phyloP scores from a whole-genome alignment of 805 yeast genomes.

The Lipomyces chichibuensis region DNA sequence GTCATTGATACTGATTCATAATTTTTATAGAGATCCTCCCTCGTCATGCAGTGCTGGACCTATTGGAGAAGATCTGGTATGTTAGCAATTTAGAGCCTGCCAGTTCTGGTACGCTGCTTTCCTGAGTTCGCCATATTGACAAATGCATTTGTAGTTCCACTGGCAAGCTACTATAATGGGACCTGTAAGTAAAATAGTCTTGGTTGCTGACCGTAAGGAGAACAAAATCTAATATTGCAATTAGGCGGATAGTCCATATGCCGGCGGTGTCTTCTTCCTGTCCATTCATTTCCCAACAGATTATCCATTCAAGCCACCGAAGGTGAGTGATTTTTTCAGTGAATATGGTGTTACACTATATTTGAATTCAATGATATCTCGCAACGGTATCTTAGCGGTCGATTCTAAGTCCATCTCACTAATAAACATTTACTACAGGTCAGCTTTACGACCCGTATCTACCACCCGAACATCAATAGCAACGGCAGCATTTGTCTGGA shows the following conservation, averaged over 20 bases:
- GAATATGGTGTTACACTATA: not conserved
- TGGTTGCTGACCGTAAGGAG: not conserved
- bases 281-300: conserved; percentile 98
- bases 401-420: not conserved
- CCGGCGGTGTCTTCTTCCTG: conserved; percentile 93
- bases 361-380: conserved; percentile 4
- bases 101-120: not conserved
- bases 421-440: conserved; percentile 44
- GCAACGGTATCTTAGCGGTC: not conserved
- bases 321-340: conserved; percentile 42
- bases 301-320: conserved; percentile 98
- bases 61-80: conserved; percentile 83
- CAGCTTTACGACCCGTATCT: conserved; percentile 89
- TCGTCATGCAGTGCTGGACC: conserved; percentile 99
- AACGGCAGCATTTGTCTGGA: conserved; percentile 96
- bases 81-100: not conserved
- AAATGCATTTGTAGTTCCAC: conserved; percentile 58
- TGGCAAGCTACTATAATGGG: conserved; percentile 99
- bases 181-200: conserved; percentile 49
- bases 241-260: conserved; percentile 75
- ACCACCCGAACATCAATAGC: conserved; percentile 95
- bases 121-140: not conserved
- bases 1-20: conserved; percentile 6
- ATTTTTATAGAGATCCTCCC: conserved; percentile 81
- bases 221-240: conserved; percentile 4